phyloP scores from a whole-genome alignment of 805 yeast species.

The Yamadazyma ubonensis region DNA sequence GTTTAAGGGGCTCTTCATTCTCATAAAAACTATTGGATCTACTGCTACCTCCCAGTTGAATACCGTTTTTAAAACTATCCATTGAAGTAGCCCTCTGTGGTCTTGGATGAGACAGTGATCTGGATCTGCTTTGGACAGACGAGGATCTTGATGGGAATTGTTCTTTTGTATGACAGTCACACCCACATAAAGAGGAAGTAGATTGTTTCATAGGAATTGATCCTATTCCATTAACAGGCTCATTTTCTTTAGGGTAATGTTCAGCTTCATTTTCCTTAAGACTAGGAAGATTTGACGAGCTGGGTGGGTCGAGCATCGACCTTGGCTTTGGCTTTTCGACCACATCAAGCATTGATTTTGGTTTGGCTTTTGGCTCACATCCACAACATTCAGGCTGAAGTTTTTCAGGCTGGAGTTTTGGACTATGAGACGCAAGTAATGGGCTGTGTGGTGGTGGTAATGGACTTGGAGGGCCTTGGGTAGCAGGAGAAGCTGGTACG shows the following conservation, averaged over 20 bases:
- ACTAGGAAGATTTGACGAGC: slow-evolving; percentile 4
- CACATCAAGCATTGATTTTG: slow-evolving; percentile 33
- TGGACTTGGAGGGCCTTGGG: too few relatives aligned
- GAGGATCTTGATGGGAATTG: slow-evolving; percentile 1
- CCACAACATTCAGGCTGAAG: slow-evolving; percentile 1
- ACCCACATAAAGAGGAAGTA: neutral
- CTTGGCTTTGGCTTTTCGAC: slow-evolving; percentile 19
- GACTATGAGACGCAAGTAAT: too few relatives aligned
- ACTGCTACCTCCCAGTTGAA: neutral
- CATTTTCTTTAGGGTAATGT: neutral
- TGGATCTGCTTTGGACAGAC: neutral
- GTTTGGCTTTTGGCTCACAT: slow-evolving; percentile 14
- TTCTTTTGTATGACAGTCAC: slow-evolving; percentile 7
- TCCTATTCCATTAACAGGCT: neutral
- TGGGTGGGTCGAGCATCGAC: slow-evolving; percentile 28
- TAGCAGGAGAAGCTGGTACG: too few relatives aligned
- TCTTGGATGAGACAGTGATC: slow-evolving; percentile 6
- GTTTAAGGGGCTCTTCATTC: slow-evolving; percentile 7
- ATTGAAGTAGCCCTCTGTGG: slow-evolving; percentile 1
- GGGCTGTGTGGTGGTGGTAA: slow-evolving; percentile 11
- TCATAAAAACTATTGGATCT: slow-evolving; percentile 5
- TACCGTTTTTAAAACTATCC: slow-evolving; percentile 1
- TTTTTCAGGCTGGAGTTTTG: neutral
- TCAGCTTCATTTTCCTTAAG: slow-evolving; percentile 8
- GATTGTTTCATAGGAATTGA: neutral